Conservation (phyloP, 2,329 filamentous ascomycete genomes). For the Colletotrichum gloeosporioides region DNA sequence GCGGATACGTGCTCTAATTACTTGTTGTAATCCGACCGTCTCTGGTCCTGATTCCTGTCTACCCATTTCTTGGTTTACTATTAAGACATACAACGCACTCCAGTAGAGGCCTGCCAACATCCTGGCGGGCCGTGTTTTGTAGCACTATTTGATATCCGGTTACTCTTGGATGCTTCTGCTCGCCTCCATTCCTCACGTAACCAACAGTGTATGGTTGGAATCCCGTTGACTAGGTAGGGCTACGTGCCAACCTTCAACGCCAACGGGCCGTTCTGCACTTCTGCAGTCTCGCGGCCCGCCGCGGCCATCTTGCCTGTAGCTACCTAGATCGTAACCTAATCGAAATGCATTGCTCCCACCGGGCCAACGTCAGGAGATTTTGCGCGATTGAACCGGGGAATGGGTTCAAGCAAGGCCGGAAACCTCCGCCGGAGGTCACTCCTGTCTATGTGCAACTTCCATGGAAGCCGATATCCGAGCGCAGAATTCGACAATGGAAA, state of each 20-base stretch:
- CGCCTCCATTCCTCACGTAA: not conserved
- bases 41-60: not conserved
- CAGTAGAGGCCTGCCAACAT: not conserved
- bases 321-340: not conserved
- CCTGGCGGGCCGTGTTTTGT: not conserved
- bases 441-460: not conserved
- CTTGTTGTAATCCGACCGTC: not conserved
- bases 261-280: not conserved
- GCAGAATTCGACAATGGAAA: not conserved
- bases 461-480: not conserved
- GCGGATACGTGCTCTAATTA: constrained; percentile 67
- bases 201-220: not conserved
- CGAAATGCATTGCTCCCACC: not conserved
- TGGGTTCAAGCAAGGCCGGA: not conserved
- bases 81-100: not conserved
- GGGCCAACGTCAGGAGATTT: not conserved
- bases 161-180: not conserved
- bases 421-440: not conserved
- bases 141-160: not conserved
- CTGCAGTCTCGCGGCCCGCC: not conserved
- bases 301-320: not conserved
- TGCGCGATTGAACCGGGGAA: not conserved
- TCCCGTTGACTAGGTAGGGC: not conserved
- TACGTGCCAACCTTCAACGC: not conserved
- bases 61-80: not conserved